Conservation (phyloP, 2,329 filamentous ascomycete genomes). For the Fusarium keratoplasticum region DNA sequence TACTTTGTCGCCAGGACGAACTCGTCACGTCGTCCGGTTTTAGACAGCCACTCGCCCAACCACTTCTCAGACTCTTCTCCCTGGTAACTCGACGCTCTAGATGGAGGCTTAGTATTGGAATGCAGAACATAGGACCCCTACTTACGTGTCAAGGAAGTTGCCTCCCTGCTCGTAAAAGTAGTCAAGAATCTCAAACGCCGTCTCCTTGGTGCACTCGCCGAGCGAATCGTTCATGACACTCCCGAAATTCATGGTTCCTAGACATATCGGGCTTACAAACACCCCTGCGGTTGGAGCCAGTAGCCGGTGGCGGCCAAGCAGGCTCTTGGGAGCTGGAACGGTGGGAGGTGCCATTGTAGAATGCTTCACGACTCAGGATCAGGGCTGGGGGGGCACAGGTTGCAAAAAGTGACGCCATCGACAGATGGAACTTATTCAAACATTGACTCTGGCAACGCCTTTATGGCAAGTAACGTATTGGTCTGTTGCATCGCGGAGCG, state of each 20-base stretch:
- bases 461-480: not conserved
- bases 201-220: not conserved
- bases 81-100: conserved; percentile 56
- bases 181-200: not conserved
- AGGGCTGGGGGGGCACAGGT: too few relatives aligned
- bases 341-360: not conserved
- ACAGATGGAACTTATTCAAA: not conserved
- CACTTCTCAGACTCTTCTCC: conserved; percentile 66
- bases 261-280: not conserved
- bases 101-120: too few relatives aligned
- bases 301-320: not conserved
- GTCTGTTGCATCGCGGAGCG: not conserved
- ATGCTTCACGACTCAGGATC: not conserved
- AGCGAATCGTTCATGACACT: not conserved
- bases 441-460: not conserved
- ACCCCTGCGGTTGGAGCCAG: not conserved
- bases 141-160: not conserved
- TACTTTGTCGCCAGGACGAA: conserved; percentile 69
- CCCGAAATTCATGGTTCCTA: not conserved
- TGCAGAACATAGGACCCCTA: not conserved
- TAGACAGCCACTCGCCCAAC: conserved; percentile 68
- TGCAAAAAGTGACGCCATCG: not conserved
- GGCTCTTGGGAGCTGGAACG: not conserved
- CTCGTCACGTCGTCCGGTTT: conserved; percentile 62
- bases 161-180: not conserved